These are phyloP conservation scores for Teunomyces pallodes DNA, from an alignment of 805 yeast genomes.

Conservation along the genomic window DNA sequence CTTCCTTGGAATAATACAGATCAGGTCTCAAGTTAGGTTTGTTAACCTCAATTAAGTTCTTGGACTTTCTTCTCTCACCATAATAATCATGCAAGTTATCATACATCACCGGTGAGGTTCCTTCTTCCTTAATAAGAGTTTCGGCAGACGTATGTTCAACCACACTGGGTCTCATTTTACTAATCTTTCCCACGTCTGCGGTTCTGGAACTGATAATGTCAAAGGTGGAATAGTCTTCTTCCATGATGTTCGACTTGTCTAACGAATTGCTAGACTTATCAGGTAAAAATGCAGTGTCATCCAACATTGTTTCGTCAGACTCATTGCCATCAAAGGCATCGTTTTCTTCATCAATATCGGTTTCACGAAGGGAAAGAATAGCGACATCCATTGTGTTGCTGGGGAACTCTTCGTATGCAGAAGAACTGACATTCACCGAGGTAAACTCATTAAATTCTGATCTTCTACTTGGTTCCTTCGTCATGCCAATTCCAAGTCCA, in stretches of 20 bases:
- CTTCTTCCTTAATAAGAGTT: slow-evolving; percentile 17
- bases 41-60: slow-evolving; percentile 9
- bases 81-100: slow-evolving; percentile 22
- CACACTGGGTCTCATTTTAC: slow-evolving; percentile 21
- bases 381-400: slow-evolving; percentile 8
- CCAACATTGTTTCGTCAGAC: slow-evolving; percentile 21
- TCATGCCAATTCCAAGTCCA: slow-evolving; percentile 24
- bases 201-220: slow-evolving; percentile 28
- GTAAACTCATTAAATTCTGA: slow-evolving; percentile 12
- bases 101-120: slow-evolving; percentile 17
- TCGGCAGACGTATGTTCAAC: slow-evolving; percentile 26
- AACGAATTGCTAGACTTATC: slow-evolving; percentile 8
- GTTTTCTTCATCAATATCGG: slow-evolving; percentile 20
- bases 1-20: slow-evolving; percentile 1
- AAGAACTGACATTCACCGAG: slow-evolving; percentile 18
- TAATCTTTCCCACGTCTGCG: slow-evolving; percentile 28
- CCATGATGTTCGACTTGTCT: slow-evolving; percentile 7
- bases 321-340: slow-evolving; percentile 15
- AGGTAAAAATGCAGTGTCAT: slow-evolving; percentile 10
- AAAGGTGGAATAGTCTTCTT: slow-evolving; percentile 23
- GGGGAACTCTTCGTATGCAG: slow-evolving; percentile 14
- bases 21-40: slow-evolving; percentile 12
- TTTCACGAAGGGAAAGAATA: slow-evolving; percentile 6
- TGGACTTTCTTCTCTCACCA: slow-evolving; percentile 6
- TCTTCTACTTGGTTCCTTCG: background rate